Evolutionary conservation across 257 asterid genomes (phyloP).

Genomic region (Lithospermum erythrorhizon): DNA sequence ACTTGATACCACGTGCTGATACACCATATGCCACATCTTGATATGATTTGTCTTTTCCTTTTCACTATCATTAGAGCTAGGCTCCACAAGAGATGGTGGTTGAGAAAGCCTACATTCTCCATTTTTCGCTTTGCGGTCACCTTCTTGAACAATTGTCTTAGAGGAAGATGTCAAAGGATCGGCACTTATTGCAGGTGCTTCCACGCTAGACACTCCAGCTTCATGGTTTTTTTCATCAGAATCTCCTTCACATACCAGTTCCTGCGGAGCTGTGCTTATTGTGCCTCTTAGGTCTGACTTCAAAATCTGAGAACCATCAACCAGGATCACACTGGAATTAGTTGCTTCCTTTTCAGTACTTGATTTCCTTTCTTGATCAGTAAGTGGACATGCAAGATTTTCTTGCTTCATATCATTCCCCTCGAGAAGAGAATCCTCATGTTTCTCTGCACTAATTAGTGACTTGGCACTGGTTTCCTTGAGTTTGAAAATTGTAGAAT

Average conservation of each 20-base stretch:
- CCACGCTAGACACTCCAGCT: too few species aligned
- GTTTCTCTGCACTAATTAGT: not conserved
- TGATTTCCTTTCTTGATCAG: too few species aligned
- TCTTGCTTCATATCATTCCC: conserved; percentile 7
- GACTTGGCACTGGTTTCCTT: conserved; percentile 4
- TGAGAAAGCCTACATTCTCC: not conserved
- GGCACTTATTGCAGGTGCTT: not conserved
- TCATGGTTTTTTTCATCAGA: too few species aligned
- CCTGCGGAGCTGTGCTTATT: not conserved
- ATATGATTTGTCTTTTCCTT: conserved; percentile 37
- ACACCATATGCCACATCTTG: conserved; percentile 81
- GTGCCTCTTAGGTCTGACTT: too few species aligned
- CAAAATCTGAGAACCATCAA: not conserved
- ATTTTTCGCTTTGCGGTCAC: not conserved
- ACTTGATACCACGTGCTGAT: conserved; percentile 70
- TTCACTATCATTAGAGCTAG: conserved; percentile 8
- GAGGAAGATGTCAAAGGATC: not conserved
- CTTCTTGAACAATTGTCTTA: not conserved
- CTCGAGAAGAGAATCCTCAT: conserved; percentile 6
- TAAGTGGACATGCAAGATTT: too few species aligned
- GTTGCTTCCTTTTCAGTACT: not conserved
- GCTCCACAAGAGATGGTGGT: conserved; percentile 2
- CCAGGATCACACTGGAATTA: not conserved
- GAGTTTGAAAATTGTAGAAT: conserved; percentile 19
- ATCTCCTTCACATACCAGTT: not conserved